Base-by-base conservation (phyloP, 1,139 yeast species). In the Magnusiomyces ingens region DNA sequence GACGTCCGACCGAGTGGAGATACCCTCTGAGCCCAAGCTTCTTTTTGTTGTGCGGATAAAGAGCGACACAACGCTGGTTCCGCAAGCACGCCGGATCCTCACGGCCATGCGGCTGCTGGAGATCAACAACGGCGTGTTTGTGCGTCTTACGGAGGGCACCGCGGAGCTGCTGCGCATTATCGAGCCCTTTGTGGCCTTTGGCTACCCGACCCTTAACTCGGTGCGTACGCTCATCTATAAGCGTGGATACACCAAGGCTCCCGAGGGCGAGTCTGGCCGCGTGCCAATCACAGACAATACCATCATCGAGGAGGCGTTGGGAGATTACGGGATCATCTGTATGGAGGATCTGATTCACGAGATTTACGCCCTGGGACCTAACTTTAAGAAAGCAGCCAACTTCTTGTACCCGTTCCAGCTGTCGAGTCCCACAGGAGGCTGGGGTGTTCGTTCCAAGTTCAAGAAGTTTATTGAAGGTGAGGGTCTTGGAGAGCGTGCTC, bases 331-430 rank as follows among this genome's bases (percentile, higher is more conserved):
- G 79, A 88, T 93, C 76, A 82, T 83, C 75, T 91, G 96, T 68
- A 75, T 93, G 68, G 99, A 93, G 79, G 99, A 93, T 77, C 82
- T 93, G 80, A 88, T 93, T 78, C 99, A 93, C 86, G 99, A 93
- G 82, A 88, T 93, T 72, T 85, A 82, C 86, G 86, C 97, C 64
- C 96, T 91, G 74, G 98, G 98, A 74, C 97, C 98, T 76, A 88
- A 90, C 91, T 93, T 93, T 90, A 93, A 93, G 84, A 97, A 91
- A 82, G 99, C 90, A 69, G 85, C 89, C 88, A 93, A 93, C 96
- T 93, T 93, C 83, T 82, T 93, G 79, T 93, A 98, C 97, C 99
- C 99, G 79, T 93, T 93, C 96, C 87, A 91, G 84, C 85, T 93
- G 75, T 90, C 98, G 70, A 90, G 88, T 84, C 98, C 99, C 75